Percentiles rank a stretch among this genome's conserved stretches.
Conservation (phyloP, 768 basidiomycete genomes). For the Rhodotorula taiwanensis region DNA sequence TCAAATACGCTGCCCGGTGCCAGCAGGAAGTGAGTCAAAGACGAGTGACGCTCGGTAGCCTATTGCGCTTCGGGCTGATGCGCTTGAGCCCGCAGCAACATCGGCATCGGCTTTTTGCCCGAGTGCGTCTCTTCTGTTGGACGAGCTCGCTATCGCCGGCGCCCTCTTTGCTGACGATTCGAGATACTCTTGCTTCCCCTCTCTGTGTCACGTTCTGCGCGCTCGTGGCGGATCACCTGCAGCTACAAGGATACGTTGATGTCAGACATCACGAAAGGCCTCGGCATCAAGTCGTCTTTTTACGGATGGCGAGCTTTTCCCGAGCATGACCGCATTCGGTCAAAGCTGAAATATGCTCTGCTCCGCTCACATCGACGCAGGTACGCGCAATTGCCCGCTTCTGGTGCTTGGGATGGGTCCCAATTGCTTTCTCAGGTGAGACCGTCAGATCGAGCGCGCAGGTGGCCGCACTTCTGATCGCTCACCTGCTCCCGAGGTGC, state of each 20-base stretch:
- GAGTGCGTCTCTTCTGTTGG: no score
- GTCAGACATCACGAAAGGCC: constrained; percentile 13
- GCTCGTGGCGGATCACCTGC: not conserved
- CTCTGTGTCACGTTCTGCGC: no score
- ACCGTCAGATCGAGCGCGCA: no score
- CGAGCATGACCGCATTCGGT: no score
- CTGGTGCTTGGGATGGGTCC: constrained; percentile 20
- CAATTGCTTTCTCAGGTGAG: constrained; percentile 3
- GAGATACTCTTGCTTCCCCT: not conserved
- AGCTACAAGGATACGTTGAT: constrained; percentile 12
- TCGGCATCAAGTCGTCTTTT: constrained; percentile 13
- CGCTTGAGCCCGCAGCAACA: constrained; percentile 21
- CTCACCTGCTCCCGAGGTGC: not conserved
- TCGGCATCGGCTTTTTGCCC: constrained; percentile 25
- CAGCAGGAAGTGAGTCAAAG: no score
- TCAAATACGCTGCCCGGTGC: not conserved
- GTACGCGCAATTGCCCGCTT: constrained; percentile 22
- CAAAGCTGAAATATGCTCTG: no score
- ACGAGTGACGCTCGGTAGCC: no score
- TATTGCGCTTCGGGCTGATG: no score
- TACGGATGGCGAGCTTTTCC: constrained; percentile 20
- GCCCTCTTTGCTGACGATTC: not conserved
- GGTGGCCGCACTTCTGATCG: not conserved
- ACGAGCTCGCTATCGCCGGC: no score
- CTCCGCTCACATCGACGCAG: no score